Percentiles rank a stretch among this genome's conserved stretches.
phyloP scores from a whole-genome alignment of 305 asterid genomes.

The Fraxinus latifolia region DNA sequence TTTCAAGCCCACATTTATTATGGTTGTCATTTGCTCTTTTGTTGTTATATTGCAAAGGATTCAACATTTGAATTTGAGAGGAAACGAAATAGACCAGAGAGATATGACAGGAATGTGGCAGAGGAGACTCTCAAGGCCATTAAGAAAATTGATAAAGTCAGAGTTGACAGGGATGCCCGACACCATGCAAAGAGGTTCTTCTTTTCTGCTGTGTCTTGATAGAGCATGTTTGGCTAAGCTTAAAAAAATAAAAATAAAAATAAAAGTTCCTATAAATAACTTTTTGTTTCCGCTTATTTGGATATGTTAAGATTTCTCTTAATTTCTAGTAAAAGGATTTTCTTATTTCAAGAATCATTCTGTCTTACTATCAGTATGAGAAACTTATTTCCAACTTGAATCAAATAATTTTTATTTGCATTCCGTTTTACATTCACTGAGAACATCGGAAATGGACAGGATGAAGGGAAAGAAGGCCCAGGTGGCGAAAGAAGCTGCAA shows the following conservation, averaged over 20 bases:
- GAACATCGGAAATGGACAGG: constrained; percentile 36
- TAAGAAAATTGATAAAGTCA: constrained; percentile 63
- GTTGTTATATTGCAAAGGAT: constrained; percentile 44
- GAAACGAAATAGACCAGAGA: constrained; percentile 44
- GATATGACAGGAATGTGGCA: constrained; percentile 38
- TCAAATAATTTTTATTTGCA: not conserved
- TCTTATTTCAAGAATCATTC: not conserved
- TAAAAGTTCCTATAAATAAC: not conserved
- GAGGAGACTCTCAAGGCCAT: constrained; percentile 42
- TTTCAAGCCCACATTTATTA: not conserved
- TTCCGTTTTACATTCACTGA: not conserved
- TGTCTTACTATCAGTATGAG: not conserved
- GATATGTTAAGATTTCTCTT: not conserved
- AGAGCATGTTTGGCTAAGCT: not conserved
- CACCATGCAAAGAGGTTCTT: constrained; percentile 59
- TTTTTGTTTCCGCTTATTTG: not conserved
- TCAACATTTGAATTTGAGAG: constrained; percentile 64
- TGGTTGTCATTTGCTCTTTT: not conserved
- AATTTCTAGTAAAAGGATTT: not conserved
- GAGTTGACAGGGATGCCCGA: constrained; percentile 55
- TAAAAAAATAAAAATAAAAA: too few species aligned
- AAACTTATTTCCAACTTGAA: not conserved
- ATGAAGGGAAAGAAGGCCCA: constrained; percentile 53
- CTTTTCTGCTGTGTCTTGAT: constrained; percentile 14
- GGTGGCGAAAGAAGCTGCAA: constrained; percentile 35